Conservation (phyloP, 163 green algal genomes). For the Trebouxiophyceae sp. region DNA sequence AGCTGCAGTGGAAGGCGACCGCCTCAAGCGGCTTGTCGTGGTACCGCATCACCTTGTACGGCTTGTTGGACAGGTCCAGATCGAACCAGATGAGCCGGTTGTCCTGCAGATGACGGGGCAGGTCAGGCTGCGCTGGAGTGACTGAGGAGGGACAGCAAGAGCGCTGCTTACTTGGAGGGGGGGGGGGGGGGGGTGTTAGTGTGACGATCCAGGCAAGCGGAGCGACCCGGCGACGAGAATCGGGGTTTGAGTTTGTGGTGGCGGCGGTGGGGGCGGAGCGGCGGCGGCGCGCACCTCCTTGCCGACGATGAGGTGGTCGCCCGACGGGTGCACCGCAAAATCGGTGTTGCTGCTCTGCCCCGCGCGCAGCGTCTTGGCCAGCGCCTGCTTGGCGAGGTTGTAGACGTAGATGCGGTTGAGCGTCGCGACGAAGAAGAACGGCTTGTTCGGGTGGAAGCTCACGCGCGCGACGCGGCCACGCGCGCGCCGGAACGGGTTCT, state of each 20-base stretch:
- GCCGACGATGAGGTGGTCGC: slow-evolving; percentile 93
- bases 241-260: too few species aligned
- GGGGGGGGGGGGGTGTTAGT: too few species aligned
- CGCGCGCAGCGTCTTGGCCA: slow-evolving; percentile 84
- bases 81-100: slow-evolving; percentile 75
- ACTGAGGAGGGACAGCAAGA: too few species aligned
- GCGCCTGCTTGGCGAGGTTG: slow-evolving; percentile 78
- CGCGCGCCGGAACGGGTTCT: slow-evolving; percentile 94
- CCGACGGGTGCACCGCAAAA: slow-evolving; percentile 77
- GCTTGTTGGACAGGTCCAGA: slow-evolving; percentile 87
- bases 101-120: too few species aligned
- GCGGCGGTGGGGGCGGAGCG: too few species aligned
- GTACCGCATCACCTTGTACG: slow-evolving; percentile 84
- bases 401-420: slow-evolving; percentile 82
- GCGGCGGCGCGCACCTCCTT: too few species aligned
- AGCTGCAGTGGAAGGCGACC: slow-evolving; percentile 78
- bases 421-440: slow-evolving; percentile 92
- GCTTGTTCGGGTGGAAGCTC: slow-evolving; percentile 88
- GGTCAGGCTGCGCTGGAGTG: too few species aligned
- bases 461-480: slow-evolving; percentile 64
- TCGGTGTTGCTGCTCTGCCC: slow-evolving; percentile 63
- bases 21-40: slow-evolving; percentile 59
- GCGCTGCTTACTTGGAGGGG: too few species aligned
- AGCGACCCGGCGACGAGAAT: too few species aligned
- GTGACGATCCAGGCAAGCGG: too few species aligned